Conservation (phyloP, 2,329 filamentous ascomycete genomes). For the Fusarium tuaranense region DNA sequence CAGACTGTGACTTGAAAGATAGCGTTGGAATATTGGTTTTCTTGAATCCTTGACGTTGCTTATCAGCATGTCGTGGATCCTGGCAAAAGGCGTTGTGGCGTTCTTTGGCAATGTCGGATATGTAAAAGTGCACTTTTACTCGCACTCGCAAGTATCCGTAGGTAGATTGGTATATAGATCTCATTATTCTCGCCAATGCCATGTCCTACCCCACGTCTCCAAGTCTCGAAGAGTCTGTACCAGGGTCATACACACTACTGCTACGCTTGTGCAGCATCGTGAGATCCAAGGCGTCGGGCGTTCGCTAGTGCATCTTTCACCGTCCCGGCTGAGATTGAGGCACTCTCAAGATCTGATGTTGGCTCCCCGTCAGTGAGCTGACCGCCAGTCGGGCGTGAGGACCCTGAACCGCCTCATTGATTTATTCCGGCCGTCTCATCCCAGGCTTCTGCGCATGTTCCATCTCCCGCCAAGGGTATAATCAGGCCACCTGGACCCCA, state of each 20-base stretch:
- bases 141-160: neutral
- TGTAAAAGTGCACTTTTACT: neutral
- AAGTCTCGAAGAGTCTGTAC: neutral
- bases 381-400: neutral
- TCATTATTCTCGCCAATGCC: constrained; percentile 2
- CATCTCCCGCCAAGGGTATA: neutral
- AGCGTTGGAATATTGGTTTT: neutral
- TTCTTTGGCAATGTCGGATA: neutral
- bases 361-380: neutral
- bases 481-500: constrained; percentile 5
- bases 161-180: constrained; percentile 3
- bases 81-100: constrained; percentile 13
- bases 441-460: neutral
- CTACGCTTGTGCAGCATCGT: neutral
- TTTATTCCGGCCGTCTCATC: neutral
- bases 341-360: neutral
- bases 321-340: neutral
- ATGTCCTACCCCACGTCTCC: neutral
- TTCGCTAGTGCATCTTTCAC: neutral
- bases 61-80: neutral
- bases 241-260: neutral
- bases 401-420: neutral
- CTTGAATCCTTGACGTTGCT: neutral
- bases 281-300: neutral
- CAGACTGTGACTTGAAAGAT: neutral